Evolutionary conservation across 306 rosid genomes (phyloP).

Genomic region (Luffa aegyptiaca): DNA sequence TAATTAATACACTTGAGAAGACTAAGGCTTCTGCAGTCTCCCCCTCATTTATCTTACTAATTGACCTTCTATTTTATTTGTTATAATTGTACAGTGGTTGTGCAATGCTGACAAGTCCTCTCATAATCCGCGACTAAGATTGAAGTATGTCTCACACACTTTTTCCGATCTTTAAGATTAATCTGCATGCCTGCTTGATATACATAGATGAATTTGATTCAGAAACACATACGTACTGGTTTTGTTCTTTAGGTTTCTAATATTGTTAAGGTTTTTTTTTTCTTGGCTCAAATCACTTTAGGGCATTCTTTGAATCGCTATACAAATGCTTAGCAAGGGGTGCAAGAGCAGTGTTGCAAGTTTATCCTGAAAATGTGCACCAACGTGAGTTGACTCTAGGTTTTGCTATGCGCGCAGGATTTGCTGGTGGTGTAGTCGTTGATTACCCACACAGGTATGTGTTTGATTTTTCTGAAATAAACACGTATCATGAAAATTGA

Average conservation of each 20-base stretch:
- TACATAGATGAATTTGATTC: neutral
- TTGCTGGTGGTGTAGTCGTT: conserved; percentile 82
- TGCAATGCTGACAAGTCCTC: conserved; percentile 94
- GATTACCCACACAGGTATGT: conserved; percentile 89
- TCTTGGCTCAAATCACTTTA: conserved; percentile 5
- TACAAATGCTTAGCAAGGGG: conserved; percentile 78
- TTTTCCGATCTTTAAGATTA: neutral
- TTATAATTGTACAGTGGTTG: conserved; percentile 63
- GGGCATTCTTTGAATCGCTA: conserved; percentile 86
- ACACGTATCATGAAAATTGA: neutral
- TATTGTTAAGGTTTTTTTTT: neutral
- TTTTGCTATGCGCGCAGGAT: conserved; percentile 88
- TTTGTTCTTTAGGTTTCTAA: neutral
- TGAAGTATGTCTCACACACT: conserved; percentile 47
- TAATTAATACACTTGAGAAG: neutral
- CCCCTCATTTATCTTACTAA: neutral
- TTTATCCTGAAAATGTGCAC: conserved; percentile 61
- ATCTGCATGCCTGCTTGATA: neutral
- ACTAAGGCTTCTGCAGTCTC: neutral
- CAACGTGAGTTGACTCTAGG: conserved; percentile 73
- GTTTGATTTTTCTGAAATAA: neutral
- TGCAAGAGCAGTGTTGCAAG: conserved; percentile 82
- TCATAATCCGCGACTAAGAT: conserved; percentile 71
- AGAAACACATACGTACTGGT: neutral
- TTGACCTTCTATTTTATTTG: neutral